Evolutionary conservation across 257 asterid genomes (phyloP).

Genomic region (Pogostemon cablin): DNA sequence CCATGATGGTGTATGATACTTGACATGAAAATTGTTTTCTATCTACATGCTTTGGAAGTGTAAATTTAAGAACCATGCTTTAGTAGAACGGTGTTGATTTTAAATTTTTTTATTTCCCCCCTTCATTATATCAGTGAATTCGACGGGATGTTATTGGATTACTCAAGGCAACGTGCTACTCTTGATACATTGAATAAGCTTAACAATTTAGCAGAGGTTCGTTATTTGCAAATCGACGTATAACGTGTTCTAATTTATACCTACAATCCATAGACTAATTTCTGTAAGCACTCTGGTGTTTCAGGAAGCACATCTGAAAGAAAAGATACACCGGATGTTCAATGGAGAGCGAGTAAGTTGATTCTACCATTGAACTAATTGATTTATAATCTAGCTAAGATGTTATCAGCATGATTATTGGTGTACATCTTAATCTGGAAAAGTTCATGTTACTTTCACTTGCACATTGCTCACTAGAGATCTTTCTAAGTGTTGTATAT

Average conservation of each 20-base stretch:
- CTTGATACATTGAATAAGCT: slow-evolving; percentile 76
- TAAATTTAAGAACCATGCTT: slow-evolving; percentile 18
- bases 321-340: slow-evolving; percentile 83
- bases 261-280: slow-evolving; percentile 13
- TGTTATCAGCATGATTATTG: slow-evolving; percentile 18
- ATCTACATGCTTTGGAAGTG: slow-evolving; percentile 9
- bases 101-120: not conserved
- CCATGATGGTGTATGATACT: slow-evolving; percentile 80
- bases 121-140: slow-evolving; percentile 56
- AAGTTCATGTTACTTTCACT: slow-evolving; percentile 18
- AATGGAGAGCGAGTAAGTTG: slow-evolving; percentile 84
- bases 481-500: not conserved
- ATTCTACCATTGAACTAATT: slow-evolving; percentile 18
- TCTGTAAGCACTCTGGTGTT: slow-evolving; percentile 34
- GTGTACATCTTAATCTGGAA: slow-evolving; percentile 17
- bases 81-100: slow-evolving; percentile 23
- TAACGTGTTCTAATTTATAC: slow-evolving; percentile 20
- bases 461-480: slow-evolving; percentile 18
- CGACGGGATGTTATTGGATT: slow-evolving; percentile 83
- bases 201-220: slow-evolving; percentile 76
- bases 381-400: slow-evolving; percentile 9
- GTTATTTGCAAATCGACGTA: slow-evolving; percentile 19
- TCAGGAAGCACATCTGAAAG: slow-evolving; percentile 85
- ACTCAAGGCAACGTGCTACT: slow-evolving; percentile 83
- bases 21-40: not conserved